Percentiles rank a stretch among this genome's conserved stretches.
These are phyloP conservation scores for Tuber aestivum DNA, from an alignment of 495 filamentous ascomycete genomes.

Conservation along the genomic window DNA sequence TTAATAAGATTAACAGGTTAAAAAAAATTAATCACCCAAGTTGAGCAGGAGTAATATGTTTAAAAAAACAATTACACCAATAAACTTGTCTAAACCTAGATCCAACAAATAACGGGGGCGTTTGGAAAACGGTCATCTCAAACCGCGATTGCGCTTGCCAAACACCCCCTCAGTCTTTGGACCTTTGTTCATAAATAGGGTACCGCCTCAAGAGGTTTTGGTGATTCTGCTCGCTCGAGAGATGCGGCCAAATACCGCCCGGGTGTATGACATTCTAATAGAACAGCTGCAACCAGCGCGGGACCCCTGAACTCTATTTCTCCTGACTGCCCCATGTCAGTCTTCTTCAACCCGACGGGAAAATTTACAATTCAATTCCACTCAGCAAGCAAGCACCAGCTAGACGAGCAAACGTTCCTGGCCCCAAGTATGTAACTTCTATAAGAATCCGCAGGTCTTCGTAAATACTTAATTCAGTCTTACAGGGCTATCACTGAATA, in stretches of 20 bases:
- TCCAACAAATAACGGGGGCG: too few relatives aligned
- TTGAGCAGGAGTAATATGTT: too few relatives aligned
- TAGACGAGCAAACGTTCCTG: too few relatives aligned
- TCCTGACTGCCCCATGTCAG: not conserved
- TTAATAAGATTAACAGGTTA: too few relatives aligned
- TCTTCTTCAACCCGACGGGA: not conserved
- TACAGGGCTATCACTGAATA: not conserved
- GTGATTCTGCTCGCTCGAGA: not conserved
- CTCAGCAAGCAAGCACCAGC: not conserved
- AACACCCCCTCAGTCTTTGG: too few relatives aligned
- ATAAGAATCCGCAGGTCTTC: not conserved
- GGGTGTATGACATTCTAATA: not conserved
- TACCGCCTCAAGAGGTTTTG: not conserved
- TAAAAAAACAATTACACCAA: too few relatives aligned
- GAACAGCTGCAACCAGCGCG: not conserved
- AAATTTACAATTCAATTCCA: not conserved
- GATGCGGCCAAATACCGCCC: not conserved
- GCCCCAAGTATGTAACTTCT: not conserved
- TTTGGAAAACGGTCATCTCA: too few relatives aligned
- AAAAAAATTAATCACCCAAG: too few relatives aligned
- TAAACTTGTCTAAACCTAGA: too few relatives aligned
- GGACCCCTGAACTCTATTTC: not conserved
- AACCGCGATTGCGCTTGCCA: too few relatives aligned
- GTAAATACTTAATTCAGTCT: not conserved
- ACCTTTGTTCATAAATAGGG: too few relatives aligned